Conservation (phyloP, 176 grass and related monocot species). For the Oryza rufipogon region DNA sequence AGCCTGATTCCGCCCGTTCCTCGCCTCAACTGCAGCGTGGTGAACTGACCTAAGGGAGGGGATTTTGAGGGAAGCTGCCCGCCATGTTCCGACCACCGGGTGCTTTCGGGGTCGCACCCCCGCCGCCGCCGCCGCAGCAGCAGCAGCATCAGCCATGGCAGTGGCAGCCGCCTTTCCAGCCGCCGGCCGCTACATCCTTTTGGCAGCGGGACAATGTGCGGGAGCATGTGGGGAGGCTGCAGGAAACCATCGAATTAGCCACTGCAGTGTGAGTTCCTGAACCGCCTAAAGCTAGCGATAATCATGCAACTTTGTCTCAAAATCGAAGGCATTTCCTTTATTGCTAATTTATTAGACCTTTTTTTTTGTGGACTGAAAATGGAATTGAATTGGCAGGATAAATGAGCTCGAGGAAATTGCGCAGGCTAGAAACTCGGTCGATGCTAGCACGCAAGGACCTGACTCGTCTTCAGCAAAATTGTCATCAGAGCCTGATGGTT, state of each 20-base stretch:
- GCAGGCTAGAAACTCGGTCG: slow-evolving; percentile 20
- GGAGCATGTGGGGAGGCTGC: slow-evolving; percentile 67
- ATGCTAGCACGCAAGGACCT: slow-evolving; percentile 32
- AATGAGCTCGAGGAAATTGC: slow-evolving; percentile 69
- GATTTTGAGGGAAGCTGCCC: not conserved
- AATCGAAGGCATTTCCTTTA: not conserved
- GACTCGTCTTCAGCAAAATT: slow-evolving; percentile 11
- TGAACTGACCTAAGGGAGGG: not conserved
- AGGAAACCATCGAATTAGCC: slow-evolving; percentile 58
- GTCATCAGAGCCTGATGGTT: not conserved
- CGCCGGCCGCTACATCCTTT: slow-evolving; percentile 32
- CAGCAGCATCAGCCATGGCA: slow-evolving; percentile 24
- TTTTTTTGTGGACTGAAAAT: not conserved
- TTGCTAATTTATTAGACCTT: not conserved
- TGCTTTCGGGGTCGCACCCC: slow-evolving; percentile 17
- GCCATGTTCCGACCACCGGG: slow-evolving; percentile 39
- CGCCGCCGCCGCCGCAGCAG: not conserved
- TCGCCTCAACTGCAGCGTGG: not conserved
- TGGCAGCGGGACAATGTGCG: slow-evolving; percentile 69
- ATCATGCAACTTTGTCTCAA: not conserved
- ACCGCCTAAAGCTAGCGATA: not conserved
- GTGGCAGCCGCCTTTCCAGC: not conserved
- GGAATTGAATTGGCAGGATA: slow-evolving; percentile 42
- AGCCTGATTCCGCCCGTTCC: not conserved
- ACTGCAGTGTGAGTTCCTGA: slow-evolving; percentile 56